Percentiles rank a stretch among this genome's conserved stretches.
Evolutionary conservation across 208 protist genomes (phyloP).

Genomic region (Crithidia sp.): DNA sequence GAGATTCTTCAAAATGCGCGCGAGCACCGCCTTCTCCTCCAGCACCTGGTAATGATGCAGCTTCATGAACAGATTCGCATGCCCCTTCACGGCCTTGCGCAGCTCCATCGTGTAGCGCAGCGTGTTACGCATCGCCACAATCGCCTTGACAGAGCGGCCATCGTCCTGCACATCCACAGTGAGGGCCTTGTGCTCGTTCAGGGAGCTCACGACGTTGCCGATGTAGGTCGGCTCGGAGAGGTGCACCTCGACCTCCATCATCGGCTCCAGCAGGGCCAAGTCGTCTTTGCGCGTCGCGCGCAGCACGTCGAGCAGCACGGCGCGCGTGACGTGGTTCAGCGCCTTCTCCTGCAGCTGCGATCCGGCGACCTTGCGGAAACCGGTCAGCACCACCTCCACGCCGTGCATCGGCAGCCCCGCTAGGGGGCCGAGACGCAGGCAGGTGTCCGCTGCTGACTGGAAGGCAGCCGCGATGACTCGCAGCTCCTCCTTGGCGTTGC

Average conservation of each 20-base stretch:
- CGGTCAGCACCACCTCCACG: slow-evolving; percentile 63
- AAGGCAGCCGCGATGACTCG: slow-evolving; percentile 42
- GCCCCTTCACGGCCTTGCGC: slow-evolving; percentile 85
- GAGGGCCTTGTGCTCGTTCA: slow-evolving; percentile 83
- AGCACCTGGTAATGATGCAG: slow-evolving; percentile 78
- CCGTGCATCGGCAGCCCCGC: slow-evolving; percentile 80
- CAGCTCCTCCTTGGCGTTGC: slow-evolving; percentile 61
- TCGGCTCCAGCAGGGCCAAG: slow-evolving; percentile 79
- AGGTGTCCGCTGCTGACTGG: slow-evolving; percentile 50
- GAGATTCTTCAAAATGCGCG: slow-evolving; percentile 81
- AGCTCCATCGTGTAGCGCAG: slow-evolving; percentile 89
- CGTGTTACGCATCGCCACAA: slow-evolving; percentile 85
- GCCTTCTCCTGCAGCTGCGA: slow-evolving; percentile 49
- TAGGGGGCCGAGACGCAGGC: slow-evolving; percentile 67
- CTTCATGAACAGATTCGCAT: slow-evolving; percentile 79
- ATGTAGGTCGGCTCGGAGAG: slow-evolving; percentile 78
- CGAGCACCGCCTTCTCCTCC: slow-evolving; percentile 77
- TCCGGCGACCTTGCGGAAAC: slow-evolving; percentile 58
- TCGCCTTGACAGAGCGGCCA: slow-evolving; percentile 71
- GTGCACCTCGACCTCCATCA: slow-evolving; percentile 90
- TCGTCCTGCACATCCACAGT: slow-evolving; percentile 85
- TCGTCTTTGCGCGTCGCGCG: slow-evolving; percentile 34
- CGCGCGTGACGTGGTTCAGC: slow-evolving; percentile 55
- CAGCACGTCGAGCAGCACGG: slow-evolving; percentile 54
- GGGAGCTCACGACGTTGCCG: slow-evolving; percentile 70